phyloP scores from a whole-genome alignment of 495 filamentous ascomycete genomes.

The Aspergillus incahuasiensis region DNA sequence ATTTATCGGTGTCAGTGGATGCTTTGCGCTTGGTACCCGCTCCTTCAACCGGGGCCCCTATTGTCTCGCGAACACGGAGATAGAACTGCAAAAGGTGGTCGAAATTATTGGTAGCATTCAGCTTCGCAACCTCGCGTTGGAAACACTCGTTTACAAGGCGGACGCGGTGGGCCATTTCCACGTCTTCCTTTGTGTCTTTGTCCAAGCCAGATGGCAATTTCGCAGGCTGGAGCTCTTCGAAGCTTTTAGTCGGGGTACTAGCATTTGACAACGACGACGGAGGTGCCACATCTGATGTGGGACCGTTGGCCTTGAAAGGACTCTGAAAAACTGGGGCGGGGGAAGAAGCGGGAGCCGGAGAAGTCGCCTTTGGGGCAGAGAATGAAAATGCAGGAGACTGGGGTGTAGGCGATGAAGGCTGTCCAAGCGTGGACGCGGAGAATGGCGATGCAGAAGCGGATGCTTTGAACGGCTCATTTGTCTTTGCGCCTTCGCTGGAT shows the following conservation, averaged over 20 bases:
- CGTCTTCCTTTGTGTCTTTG: slow-evolving; percentile 17
- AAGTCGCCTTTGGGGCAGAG: slow-evolving; percentile 7
- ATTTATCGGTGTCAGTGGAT: slow-evolving; percentile 1
- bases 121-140: slow-evolving; percentile 24
- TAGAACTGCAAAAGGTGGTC: slow-evolving; percentile 34
- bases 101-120: slow-evolving; percentile 28
- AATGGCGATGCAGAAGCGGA: slow-evolving; percentile 4
- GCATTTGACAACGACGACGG: neutral
- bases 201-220: slow-evolving; percentile 15
- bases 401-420: slow-evolving; percentile 7
- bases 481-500: slow-evolving; percentile 13
- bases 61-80: slow-evolving; percentile 28
- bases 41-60: slow-evolving; percentile 29
- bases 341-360: neutral
- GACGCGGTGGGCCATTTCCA: slow-evolving; percentile 23
- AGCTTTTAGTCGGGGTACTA: neutral
- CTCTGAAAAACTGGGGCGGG: slow-evolving; percentile 4
- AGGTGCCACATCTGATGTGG: neutral
- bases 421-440: neutral
- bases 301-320: slow-evolving; percentile 14
- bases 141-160: slow-evolving; percentile 32
- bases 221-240: slow-evolving; percentile 18
- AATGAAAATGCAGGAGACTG: slow-evolving; percentile 12
- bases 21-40: slow-evolving; percentile 19
- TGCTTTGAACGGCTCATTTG: slow-evolving; percentile 9